Evolutionary conservation across 192 early-diverging fungal species (phyloP), one percentile per base, ranked within the genome.

Genomic region (Diversispora eburnea): DNA sequence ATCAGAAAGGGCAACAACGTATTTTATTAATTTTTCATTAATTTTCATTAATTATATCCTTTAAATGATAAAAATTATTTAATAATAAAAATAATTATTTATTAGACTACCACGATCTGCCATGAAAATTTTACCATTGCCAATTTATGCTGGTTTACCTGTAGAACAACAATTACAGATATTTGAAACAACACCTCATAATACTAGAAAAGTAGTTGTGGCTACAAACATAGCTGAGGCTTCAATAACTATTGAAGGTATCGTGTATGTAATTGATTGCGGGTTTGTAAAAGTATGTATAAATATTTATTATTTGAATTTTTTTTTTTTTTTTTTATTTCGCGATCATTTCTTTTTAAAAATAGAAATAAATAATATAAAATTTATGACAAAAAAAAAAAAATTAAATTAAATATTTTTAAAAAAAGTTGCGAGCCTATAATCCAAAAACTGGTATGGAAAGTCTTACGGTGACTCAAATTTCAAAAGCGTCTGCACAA

Each of bases 381-480:
- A 2, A 42, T 41, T 43, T 4, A 77, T 33, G n/a, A 33, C 41
- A 8, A 51, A 60, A 60, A 69, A 58, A 17, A 42, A 17, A 13
- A 33, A n/a, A n/a, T n/a, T n/a, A n/a, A n/a, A n/a, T n/a, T n/a
- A n/a, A n/a, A 22, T 9, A 72, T n/a, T 15, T 5, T 22, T 63
- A 39, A 33, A 13, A 33, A 13, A 63, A 86, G 77, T 56, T 91
- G 2, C 79, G 88, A 67, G 92, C 94, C 6, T 97, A 92, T 79
- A 96, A 98, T 79, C 90, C 97, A 59, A 92, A 91, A 74, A 92
- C 93, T 42, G 96, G 96, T 13, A 93, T 97, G 84, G 97, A 98
- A 72, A 83, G 91, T 9, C 77, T 99, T 57, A 86, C 88, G 6
- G 91, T 96, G 15, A 92, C 91, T n/a, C 93, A 93, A 0, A 89